Conservation (phyloP, 345 rosid genomes). For the Syzygium oleosum region DNA sequence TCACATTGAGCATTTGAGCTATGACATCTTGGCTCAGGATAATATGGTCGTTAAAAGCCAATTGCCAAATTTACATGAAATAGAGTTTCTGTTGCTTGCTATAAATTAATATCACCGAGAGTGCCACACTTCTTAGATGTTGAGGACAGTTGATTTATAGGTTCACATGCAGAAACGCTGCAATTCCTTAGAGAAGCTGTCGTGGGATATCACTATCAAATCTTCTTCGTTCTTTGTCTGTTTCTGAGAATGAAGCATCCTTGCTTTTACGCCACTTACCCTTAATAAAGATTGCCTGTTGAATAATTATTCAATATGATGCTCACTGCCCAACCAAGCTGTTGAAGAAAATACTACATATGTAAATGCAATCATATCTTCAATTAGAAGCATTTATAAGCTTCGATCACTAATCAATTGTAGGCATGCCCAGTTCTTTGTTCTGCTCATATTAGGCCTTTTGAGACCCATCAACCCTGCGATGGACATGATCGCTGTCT, state of each 20-base stretch:
- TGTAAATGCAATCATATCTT: neutral
- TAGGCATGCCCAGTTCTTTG: neutral
- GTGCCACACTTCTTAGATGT: neutral
- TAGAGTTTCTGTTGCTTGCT: neutral
- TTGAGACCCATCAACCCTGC: neutral
- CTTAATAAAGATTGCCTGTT: neutral
- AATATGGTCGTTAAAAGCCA: neutral
- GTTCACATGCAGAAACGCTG: neutral
- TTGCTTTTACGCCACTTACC: neutral
- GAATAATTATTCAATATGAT: neutral
- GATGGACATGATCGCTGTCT: neutral
- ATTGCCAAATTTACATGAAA: neutral
- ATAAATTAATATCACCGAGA: neutral
- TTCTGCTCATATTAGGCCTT: neutral
- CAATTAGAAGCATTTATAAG: neutral
- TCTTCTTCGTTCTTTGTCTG: neutral
- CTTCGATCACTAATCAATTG: neutral
- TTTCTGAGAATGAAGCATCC: neutral
- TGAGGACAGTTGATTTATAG: neutral
- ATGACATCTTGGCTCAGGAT: neutral
- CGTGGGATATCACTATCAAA: neutral
- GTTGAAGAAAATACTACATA: neutral
- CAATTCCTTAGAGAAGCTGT: neutral
- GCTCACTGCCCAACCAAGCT: neutral
- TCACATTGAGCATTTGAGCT: neutral